Percentiles rank a stretch among this genome's conserved stretches.
phyloP scores from a whole-genome alignment of 2,329 filamentous ascomycete genomes.

The Trichoderma aggressivum region DNA sequence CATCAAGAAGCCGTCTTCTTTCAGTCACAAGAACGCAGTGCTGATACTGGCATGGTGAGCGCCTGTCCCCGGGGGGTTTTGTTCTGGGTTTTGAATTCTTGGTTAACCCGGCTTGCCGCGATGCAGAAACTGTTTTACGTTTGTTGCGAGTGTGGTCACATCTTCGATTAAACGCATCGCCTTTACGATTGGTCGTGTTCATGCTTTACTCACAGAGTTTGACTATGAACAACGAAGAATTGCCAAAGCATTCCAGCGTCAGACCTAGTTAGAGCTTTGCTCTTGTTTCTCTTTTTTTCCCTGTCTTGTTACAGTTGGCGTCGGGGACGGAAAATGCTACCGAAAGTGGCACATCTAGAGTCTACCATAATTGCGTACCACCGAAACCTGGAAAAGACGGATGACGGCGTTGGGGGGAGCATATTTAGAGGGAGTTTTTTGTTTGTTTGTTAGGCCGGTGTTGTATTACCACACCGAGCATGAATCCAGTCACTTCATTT shows the following conservation, averaged over 20 bases:
- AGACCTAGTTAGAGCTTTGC: background rate
- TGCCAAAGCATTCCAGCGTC: background rate
- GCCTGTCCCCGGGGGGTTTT: background rate
- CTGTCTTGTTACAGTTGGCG: background rate
- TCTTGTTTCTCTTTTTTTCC: background rate
- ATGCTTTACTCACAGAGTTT: background rate
- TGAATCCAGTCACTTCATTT: background rate
- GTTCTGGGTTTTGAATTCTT: background rate
- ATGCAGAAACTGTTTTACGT: conserved; percentile 88
- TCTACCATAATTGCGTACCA: background rate
- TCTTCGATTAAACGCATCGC: conserved; percentile 63
- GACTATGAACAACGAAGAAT: background rate
- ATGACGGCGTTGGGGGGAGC: conserved; percentile 2
- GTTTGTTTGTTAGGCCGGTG: background rate
- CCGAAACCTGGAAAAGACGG: background rate
- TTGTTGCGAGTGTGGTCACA: conserved; percentile 88
- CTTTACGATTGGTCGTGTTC: conserved; percentile 27
- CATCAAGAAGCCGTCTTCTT: conserved; percentile 96
- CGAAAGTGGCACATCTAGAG: background rate
- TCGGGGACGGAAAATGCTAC: background rate
- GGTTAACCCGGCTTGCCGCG: background rate
- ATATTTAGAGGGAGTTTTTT: background rate
- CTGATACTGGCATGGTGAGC: conserved; percentile 96
- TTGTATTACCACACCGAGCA: background rate
- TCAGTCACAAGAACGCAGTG: conserved; percentile 95